Percentiles rank a stretch among this genome's conserved stretches.
Conservation (phyloP, 2,329 filamentous ascomycete species). For the Coniochaeta hoffmannii region DNA sequence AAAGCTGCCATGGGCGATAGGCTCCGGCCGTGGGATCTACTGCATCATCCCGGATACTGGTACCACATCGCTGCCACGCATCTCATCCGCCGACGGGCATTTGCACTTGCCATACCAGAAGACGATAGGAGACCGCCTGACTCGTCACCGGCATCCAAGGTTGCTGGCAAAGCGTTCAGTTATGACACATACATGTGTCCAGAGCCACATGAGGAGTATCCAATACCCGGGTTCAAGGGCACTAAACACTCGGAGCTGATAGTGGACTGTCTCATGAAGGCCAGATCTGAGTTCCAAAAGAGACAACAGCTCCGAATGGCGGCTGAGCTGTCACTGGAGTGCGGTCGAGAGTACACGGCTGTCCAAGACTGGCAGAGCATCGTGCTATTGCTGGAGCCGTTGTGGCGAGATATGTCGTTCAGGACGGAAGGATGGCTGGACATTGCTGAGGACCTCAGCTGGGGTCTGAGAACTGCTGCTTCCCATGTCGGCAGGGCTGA, state of each 20-base stretch:
- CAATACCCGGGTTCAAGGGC: constrained; percentile 36
- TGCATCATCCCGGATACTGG: constrained; percentile 64
- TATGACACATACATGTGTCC: constrained; percentile 64
- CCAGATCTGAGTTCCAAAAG: constrained; percentile 45
- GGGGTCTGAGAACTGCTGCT: constrained; percentile 53
- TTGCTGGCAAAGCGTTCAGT: constrained; percentile 43
- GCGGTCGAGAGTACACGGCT: constrained; percentile 46
- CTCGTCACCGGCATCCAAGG: constrained; percentile 34
- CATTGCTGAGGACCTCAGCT: constrained; percentile 52
- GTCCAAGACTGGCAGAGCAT: constrained; percentile 45
- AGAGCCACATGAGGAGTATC: constrained; percentile 53
- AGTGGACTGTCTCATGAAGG: constrained; percentile 41
- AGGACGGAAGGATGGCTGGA: constrained; percentile 53
- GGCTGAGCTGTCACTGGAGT: constrained; percentile 50
- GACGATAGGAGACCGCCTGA: constrained; percentile 49
- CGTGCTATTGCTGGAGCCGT: constrained; percentile 43
- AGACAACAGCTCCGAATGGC: constrained; percentile 45
- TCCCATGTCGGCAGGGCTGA: constrained; percentile 42
- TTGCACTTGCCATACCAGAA: constrained; percentile 51
- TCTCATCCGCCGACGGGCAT: constrained; percentile 39
- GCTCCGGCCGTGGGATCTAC: constrained; percentile 53
- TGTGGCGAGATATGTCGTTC: constrained; percentile 52
- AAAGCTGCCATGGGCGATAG: constrained; percentile 51
- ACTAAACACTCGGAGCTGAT: constrained; percentile 50
- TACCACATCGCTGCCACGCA: constrained; percentile 55